Conservation (phyloP, 1,284 basidiomycete species). For the Peniophora sp. region DNA sequence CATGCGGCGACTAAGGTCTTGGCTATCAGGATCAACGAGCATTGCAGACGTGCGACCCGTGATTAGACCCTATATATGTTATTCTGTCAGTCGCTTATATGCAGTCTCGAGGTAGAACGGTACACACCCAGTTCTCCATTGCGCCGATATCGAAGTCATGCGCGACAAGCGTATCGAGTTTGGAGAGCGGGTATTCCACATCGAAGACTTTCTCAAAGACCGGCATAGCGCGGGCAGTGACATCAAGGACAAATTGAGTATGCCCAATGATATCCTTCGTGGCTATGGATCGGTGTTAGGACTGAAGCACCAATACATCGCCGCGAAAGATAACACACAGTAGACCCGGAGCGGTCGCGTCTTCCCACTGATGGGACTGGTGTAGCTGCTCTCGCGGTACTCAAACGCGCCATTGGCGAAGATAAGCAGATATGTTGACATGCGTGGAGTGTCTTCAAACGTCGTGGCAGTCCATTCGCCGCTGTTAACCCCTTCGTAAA, state of each 20-base stretch:
- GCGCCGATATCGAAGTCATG: slow-evolving; percentile 89
- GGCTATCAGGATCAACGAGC: slow-evolving; percentile 74
- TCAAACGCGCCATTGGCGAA: slow-evolving; percentile 85
- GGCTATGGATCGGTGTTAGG: slow-evolving; percentile 30
- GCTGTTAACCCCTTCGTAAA: slow-evolving; percentile 14
- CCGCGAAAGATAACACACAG: slow-evolving; percentile 28
- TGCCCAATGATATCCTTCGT: slow-evolving; percentile 85
- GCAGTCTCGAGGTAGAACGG: neutral
- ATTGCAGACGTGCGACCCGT: slow-evolving; percentile 84
- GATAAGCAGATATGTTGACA: slow-evolving; percentile 90
- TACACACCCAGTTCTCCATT: slow-evolving; percentile 84
- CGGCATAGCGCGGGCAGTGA: slow-evolving; percentile 82
- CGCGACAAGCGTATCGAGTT: slow-evolving; percentile 83
- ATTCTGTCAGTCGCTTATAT: neutral
- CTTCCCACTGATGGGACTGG: slow-evolving; percentile 77
- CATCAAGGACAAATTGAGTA: slow-evolving; percentile 80
- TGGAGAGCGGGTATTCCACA: slow-evolving; percentile 87
- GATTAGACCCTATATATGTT: slow-evolving; percentile 63
- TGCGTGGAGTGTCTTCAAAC: slow-evolving; percentile 72
- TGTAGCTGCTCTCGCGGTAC: slow-evolving; percentile 70
- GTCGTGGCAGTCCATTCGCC: slow-evolving; percentile 75
- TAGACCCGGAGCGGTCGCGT: slow-evolving; percentile 83
- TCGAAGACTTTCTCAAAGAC: slow-evolving; percentile 93
- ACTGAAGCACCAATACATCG: neutral
- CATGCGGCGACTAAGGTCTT: slow-evolving; percentile 75